These are phyloP conservation scores for Mucuna pruriens DNA, from an alignment of 306 rosid genomes.

Conservation along the genomic window DNA sequence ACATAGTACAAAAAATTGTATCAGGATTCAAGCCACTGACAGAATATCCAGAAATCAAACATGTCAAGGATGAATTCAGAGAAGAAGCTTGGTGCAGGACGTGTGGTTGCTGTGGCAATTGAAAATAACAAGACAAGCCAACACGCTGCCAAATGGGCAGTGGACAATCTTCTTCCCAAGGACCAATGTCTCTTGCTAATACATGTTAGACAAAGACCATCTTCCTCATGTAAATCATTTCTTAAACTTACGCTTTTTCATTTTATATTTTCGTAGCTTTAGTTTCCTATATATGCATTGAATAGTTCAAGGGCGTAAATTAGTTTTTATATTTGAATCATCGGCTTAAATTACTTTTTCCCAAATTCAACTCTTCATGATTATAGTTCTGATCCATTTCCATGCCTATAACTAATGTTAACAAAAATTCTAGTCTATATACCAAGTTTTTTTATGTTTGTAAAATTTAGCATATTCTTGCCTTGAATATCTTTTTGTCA, in stretches of 20 bases:
- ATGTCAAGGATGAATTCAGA: conserved; percentile 46
- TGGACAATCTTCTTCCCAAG: conserved; percentile 72
- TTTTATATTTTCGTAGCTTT: neutral
- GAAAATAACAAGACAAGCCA: conserved; percentile 78
- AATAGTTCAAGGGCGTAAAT: neutral
- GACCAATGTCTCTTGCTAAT: conserved; percentile 66
- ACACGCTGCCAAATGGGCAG: conserved; percentile 75
- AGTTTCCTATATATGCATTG: neutral
- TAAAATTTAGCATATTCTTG: too few species aligned
- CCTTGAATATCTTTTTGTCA: too few species aligned
- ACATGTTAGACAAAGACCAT: conserved; percentile 55
- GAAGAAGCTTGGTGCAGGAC: conserved; percentile 52
- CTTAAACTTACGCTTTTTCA: too few species aligned
- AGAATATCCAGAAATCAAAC: neutral
- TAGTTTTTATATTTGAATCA: too few species aligned
- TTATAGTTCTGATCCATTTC: too few species aligned
- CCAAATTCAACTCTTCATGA: too few species aligned
- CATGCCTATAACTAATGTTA: neutral
- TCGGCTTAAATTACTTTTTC: too few species aligned
- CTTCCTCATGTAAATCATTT: neutral
- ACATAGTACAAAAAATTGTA: neutral
- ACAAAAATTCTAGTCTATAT: neutral
- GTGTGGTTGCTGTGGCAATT: conserved; percentile 74
- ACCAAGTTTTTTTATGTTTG: too few species aligned
- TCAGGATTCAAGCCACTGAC: too few species aligned